phyloP scores from a whole-genome alignment of 306 rosid genomes.

The peach (Prunus persica) region DNA sequence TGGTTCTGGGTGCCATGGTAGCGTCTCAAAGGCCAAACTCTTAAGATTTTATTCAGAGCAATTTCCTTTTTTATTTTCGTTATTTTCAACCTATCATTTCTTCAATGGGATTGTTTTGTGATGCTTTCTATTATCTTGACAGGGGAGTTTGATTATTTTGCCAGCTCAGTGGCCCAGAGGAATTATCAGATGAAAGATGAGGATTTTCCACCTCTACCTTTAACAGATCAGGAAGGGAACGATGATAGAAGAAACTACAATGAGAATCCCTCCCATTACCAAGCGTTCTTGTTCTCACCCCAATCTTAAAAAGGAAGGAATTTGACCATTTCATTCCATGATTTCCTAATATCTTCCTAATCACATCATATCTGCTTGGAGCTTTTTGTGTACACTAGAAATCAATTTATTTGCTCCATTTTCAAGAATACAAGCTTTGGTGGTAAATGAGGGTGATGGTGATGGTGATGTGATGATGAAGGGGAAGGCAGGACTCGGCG shows the following conservation, averaged over 20 bases:
- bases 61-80: not conserved
- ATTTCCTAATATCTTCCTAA: conserved; percentile 7
- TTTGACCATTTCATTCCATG: conserved; percentile 2
- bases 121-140: conserved; percentile 32
- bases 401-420: conserved; percentile 25
- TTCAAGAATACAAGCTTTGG: conserved; percentile 12
- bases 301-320: conserved; percentile 13
- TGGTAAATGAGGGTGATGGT: conserved; percentile 12
- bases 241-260: conserved; percentile 28
- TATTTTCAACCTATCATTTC: not conserved
- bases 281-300: conserved; percentile 21
- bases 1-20: not conserved
- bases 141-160: conserved; percentile 49
- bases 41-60: not conserved
- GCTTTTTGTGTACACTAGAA: conserved; percentile 33
- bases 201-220: conserved; percentile 31
- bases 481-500: conserved; percentile 18
- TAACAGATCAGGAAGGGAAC: conserved; percentile 27
- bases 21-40: not conserved
- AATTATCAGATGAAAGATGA: conserved; percentile 39
- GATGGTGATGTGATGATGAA: conserved; percentile 20
- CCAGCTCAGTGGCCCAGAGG: conserved; percentile 36
- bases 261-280: conserved; percentile 10
- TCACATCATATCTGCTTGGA: conserved; percentile 12
- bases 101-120: conserved; percentile 25